Percentiles rank a stretch among this genome's conserved stretches.
phyloP scores from a whole-genome alignment of 352 stramenopile species.

The Pythium sukuiense region DNA sequence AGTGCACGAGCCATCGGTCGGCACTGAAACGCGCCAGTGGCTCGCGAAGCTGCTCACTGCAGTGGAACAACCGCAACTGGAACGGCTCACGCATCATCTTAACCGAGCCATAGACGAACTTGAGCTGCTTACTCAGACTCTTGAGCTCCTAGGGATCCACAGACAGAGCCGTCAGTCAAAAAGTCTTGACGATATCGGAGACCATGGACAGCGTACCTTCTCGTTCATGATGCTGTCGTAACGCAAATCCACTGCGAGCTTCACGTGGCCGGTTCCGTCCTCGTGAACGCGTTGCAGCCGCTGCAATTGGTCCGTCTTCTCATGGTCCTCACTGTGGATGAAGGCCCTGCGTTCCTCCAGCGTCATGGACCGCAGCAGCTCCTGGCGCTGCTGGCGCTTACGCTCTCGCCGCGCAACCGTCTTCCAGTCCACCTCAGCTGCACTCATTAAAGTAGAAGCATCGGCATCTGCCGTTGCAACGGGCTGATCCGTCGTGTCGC shows the following conservation, averaged over 20 bases:
- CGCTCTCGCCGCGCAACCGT: constrained; percentile 28
- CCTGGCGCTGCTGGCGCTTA: constrained; percentile 52
- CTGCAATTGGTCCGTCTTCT: constrained; percentile 34
- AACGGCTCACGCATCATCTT: constrained; percentile 71
- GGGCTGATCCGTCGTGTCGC: not conserved
- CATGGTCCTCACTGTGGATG: constrained; percentile 38
- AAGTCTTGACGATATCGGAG: not conserved
- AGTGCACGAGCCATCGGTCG: constrained; percentile 61
- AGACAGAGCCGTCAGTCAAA: not conserved
- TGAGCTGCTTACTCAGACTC: constrained; percentile 76
- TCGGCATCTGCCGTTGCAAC: not conserved
- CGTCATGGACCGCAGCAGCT: constrained; percentile 62
- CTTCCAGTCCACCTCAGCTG: constrained; percentile 19
- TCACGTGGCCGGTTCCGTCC: constrained; percentile 31
- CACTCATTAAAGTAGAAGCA: not conserved
- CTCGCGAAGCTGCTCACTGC: constrained; percentile 42
- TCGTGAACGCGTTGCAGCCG: constrained; percentile 34
- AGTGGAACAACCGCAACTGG: constrained; percentile 61
- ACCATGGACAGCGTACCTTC: constrained; percentile 35
- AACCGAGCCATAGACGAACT: constrained; percentile 65
- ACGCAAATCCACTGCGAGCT: constrained; percentile 62
- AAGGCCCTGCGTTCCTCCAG: constrained; percentile 55
- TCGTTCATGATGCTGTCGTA: constrained; percentile 86
- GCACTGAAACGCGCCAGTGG: constrained; percentile 66
- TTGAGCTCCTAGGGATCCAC: constrained; percentile 42